Conservation (phyloP, 768 basidiomycete genomes). For the Harrya chromipes region DNA sequence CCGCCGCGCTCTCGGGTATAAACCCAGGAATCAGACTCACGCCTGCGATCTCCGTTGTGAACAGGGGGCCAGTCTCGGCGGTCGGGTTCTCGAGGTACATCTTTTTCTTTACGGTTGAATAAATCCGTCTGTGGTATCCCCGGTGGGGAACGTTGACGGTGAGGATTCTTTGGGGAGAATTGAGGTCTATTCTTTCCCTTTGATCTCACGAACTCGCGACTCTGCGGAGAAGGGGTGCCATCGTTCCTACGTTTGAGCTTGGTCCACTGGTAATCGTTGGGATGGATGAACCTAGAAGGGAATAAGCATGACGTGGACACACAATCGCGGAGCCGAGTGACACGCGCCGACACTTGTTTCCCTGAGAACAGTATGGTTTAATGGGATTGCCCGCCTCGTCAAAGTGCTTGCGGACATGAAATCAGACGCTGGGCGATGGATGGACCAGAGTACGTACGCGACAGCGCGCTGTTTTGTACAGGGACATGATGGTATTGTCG, state of each 20-base stretch:
- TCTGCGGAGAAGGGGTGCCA: constrained; percentile 18
- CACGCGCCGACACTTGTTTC: constrained; percentile 48
- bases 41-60: constrained; percentile 23
- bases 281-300: constrained; percentile 46
- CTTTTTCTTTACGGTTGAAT: constrained; percentile 34
- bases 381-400: constrained; percentile 42
- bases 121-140: constrained; percentile 44
- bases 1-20: constrained; percentile 19
- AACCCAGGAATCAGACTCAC: constrained; percentile 22
- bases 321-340: constrained; percentile 8
- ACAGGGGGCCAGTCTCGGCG: constrained; percentile 19
- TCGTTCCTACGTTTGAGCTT: constrained; percentile 20
- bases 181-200: constrained; percentile 23
- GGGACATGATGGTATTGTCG: constrained; percentile 22
- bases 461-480: constrained; percentile 46
- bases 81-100: constrained; percentile 21
- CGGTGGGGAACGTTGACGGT: constrained; percentile 32
- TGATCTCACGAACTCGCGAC: constrained; percentile 19
- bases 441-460: constrained; percentile 36
- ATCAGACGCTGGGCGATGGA: constrained; percentile 13
- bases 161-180: constrained; percentile 18
- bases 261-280: constrained; percentile 44
- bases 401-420: constrained; percentile 40
- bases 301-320: constrained; percentile 5
- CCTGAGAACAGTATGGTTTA: constrained; percentile 45